phyloP scores from a whole-genome alignment of 2,329 filamentous ascomycete genomes.

The Aspergillus aculeatinus region DNA sequence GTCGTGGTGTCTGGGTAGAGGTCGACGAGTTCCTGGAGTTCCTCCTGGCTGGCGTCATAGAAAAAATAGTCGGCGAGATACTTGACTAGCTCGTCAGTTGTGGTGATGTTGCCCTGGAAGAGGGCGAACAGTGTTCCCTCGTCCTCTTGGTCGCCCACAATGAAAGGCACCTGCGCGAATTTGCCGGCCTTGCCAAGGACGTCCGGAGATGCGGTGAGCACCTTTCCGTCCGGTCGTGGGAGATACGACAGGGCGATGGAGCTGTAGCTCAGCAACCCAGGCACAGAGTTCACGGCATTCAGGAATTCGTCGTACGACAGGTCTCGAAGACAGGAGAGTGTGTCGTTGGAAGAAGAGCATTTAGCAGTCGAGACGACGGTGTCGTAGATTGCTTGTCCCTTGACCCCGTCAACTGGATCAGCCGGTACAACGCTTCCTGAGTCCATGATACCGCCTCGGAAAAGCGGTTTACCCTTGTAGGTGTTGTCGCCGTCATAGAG shows the following conservation, averaged over 20 bases:
- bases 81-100: conserved; percentile 55
- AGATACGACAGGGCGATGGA: conserved; percentile 71
- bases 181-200: conserved; percentile 52
- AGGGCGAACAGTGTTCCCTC: conserved; percentile 74
- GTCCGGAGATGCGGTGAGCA: conserved; percentile 64
- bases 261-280: conserved; percentile 64
- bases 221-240: conserved; percentile 68
- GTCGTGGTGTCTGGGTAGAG: conserved; percentile 60
- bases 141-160: conserved; percentile 75
- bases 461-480: conserved; percentile 73
- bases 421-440: conserved; percentile 65
- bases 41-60: conserved; percentile 50
- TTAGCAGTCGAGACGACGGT: conserved; percentile 48
- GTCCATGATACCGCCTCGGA: conserved; percentile 77
- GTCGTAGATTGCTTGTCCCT: conserved; percentile 60
- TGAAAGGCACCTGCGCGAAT: conserved; percentile 62
- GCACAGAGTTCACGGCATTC: conserved; percentile 67
- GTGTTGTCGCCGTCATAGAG: conserved; percentile 70
- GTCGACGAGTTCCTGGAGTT: conserved; percentile 58
- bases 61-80: conserved; percentile 66
- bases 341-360: conserved; percentile 44
- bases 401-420: conserved; percentile 62
- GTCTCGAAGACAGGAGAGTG: conserved; percentile 50
- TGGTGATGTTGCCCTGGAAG: conserved; percentile 68
- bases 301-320: conserved; percentile 52